Evolutionary conservation across 192 early-diverging fungal species (phyloP), one percentile per base, ranked within the genome.

Genomic region (Linnemannia zychae): DNA sequence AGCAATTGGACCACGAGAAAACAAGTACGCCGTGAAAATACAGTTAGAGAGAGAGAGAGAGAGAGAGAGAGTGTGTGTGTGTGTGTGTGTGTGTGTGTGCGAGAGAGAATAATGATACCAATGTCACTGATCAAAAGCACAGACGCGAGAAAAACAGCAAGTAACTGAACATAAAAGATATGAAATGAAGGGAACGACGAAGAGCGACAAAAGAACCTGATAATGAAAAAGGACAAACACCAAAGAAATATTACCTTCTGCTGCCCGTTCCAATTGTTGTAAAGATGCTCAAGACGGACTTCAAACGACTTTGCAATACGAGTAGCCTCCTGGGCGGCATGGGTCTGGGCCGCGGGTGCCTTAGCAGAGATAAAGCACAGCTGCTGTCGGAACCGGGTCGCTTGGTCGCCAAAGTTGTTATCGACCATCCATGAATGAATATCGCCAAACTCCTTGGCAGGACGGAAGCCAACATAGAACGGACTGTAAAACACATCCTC

Each of bases 401-500:
- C 79, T 72, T 87, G 87, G 36, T 87, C 83, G 4, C 22, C 47
- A 60, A 85, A 85, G 34, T 82, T 82, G 76, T 83, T 79, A 2
- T 76, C 57, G 1, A 48, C 7, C 79, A 89, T 89, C 88, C 88
- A 89, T 16, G 85, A 44, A 24, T 79, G 40, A 52, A 89, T 76
- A 2, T 38, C 63, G 3, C 66, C 75, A 49, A 82, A 89, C 7
- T 87, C 69, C 47, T 74, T 40, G 0, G 80, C 81, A 16, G 86
- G 72, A 0, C 31, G 47, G n/a, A 86, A 88, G 24, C 87, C 82
- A 53, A 89, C 88, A 46, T 90, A 86, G 15, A 87, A 76, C 5
- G 85, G 89, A 28, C 69, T 79, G 69, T 86, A 60, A 48, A 89
- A 89, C 60, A 91, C 81, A 40, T 88, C 84, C 38, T 89, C 80